Percentiles rank a stretch among this genome's conserved stretches.
Evolutionary conservation across 2,329 filamentous ascomycete species (phyloP).

Genomic region (Hypoxylon sp.): DNA sequence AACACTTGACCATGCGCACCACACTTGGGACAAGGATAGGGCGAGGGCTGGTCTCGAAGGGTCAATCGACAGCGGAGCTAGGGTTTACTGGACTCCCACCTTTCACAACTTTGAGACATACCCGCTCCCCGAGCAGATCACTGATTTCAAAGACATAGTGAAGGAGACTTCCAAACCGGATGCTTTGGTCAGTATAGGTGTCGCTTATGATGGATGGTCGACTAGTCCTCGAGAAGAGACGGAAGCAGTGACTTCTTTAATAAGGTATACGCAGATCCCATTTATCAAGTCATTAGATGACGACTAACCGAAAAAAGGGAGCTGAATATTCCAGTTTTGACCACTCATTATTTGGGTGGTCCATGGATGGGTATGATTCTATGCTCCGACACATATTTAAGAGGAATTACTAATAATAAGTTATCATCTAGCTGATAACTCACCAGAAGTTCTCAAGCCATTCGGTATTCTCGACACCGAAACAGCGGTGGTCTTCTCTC

Average conservation of each 20-base stretch:
- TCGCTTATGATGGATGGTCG: conserved; percentile 54
- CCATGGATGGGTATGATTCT: conserved; percentile 50
- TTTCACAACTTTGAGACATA: conserved; percentile 51
- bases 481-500: conserved; percentile 61
- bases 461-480: conserved; percentile 53
- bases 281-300: background rate
- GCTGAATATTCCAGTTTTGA: conserved; percentile 55
- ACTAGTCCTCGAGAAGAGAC: conserved; percentile 42
- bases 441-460: conserved; percentile 50
- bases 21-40: conserved; percentile 55
- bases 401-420: background rate
- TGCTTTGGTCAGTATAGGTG: conserved; percentile 49
- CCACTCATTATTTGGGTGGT: conserved; percentile 53
- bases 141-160: conserved; percentile 51
- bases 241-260: conserved; percentile 46
- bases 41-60: conserved; percentile 56
- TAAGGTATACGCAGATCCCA: conserved; percentile 39
- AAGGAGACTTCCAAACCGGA: conserved; percentile 38
- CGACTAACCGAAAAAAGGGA: conserved; percentile 38
- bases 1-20: conserved; percentile 61
- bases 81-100: conserved; percentile 57
- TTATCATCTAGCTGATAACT: conserved; percentile 48
- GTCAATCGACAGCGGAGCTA: conserved; percentile 57
- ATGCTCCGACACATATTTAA: background rate
- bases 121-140: conserved; percentile 49